Evolutionary conservation across 148 eudicot genomes (phyloP), one percentile per base, ranked within the genome.

Genomic region (Salicornia ramosissima): DNA sequence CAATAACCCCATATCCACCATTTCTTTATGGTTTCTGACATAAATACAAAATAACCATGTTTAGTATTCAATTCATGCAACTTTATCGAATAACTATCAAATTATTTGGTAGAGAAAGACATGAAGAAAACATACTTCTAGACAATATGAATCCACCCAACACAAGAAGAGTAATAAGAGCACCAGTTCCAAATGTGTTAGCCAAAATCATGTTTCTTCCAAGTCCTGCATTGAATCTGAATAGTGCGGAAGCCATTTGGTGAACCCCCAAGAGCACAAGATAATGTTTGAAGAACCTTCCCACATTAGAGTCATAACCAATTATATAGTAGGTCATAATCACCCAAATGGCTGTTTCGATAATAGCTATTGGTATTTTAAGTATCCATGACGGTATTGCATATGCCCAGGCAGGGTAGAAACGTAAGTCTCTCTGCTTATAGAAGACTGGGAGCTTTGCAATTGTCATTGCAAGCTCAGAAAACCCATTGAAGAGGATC

Each of bases 1-100:
- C 92, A 92, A 66, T 92, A 89, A 42, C 97, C 92, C 97, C 97
- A 92, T 74, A 83, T 84, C 96, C 92, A 92, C 97, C 97, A 92
- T 43, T 75, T 78, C 74, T 83, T 89, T 62, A 92, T 72, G 53
- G 78, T 70, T 62, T 84, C 97, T 87, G 83, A 67, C 29, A 46
- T 16, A 14, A 18, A 73, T 9, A 46, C 16, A 40, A 22, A 58
- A 72, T 26, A 6, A 62, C 12, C 29, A 36, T 33, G 34, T 60
- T 66, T 19, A 64, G 71, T 22, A 39, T 62, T 36, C 15, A 36
- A 42, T 60, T 6, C 22, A 34, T 30, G 42, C 28, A 13, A 55
- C 56, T 30, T n/a, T 55, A 50, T 24, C 47, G 6, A 21, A 55
- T 55, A 12, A 53, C 12, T 28, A 58, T 8, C 22, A 58, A 29